Evolutionary conservation across 164 flowering plant species (phyloP).

Genomic region (Akebia trifoliata): DNA sequence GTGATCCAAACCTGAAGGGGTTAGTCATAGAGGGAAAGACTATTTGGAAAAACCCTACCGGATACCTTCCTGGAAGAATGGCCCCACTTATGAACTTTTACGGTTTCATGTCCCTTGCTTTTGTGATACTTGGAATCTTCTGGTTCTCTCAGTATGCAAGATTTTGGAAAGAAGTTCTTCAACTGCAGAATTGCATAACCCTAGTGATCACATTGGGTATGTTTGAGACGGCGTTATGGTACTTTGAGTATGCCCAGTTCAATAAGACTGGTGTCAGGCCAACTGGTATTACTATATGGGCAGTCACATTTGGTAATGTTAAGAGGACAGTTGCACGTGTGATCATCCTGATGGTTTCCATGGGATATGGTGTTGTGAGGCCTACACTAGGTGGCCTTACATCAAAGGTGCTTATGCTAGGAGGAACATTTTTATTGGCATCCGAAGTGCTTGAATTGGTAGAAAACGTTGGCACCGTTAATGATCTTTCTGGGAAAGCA

Average conservation of each 20-base stretch:
- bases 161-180: slow-evolving; percentile 90
- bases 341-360: slow-evolving; percentile 80
- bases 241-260: slow-evolving; percentile 90
- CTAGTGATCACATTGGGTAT: slow-evolving; percentile 87
- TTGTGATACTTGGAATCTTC: slow-evolving; percentile 75
- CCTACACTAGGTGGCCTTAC: slow-evolving; percentile 96
- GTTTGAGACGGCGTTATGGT: slow-evolving; percentile 98
- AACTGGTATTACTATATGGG: slow-evolving; percentile 82
- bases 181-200: slow-evolving; percentile 87
- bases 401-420: slow-evolving; percentile 91
- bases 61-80: slow-evolving; percentile 98
- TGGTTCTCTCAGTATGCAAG: slow-evolving; percentile 97
- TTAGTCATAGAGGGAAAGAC: slow-evolving; percentile 76
- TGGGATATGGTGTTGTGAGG: slow-evolving; percentile 99
- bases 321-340: slow-evolving; percentile 82
- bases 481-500: slow-evolving; percentile 89
- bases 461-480: slow-evolving; percentile 88
- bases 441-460: slow-evolving; percentile 92
- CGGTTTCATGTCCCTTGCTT: slow-evolving; percentile 87
- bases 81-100: slow-evolving; percentile 93
- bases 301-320: slow-evolving; percentile 85
- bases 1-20: slow-evolving; percentile 66
- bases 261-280: slow-evolving; percentile 84
- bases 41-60: slow-evolving; percentile 93
- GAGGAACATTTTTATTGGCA: slow-evolving; percentile 84